Evolutionary conservation across 495 filamentous ascomycete species (phyloP).

Genomic region (Venustampulla echinocandica): DNA sequence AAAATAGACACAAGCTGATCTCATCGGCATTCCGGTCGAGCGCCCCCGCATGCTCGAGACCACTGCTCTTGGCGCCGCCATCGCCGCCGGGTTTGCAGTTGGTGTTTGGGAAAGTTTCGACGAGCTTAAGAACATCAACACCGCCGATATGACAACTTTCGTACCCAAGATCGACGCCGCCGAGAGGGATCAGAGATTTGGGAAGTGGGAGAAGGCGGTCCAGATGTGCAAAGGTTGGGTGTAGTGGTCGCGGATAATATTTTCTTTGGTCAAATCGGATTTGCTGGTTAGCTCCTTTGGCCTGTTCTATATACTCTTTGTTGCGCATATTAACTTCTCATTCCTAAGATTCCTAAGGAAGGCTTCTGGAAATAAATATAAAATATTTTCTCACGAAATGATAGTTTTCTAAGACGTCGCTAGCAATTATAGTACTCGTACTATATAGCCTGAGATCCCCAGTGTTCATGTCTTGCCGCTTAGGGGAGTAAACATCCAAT

Average conservation of each 20-base stretch:
- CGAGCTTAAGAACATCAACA: constrained; percentile 71
- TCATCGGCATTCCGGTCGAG: constrained; percentile 79
- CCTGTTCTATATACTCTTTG: no score
- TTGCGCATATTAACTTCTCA: no score
- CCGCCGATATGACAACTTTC: constrained; percentile 64
- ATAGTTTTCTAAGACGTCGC: no score
- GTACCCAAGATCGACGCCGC: constrained; percentile 51
- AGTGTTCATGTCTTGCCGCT: no score
- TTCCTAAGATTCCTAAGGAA: no score
- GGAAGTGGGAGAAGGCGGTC: constrained; percentile 74
- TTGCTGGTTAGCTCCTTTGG: no score
- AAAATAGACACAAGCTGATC: constrained; percentile 72
- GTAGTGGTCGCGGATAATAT: constrained; percentile 7
- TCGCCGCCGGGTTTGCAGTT: constrained; percentile 82
- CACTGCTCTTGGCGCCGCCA: constrained; percentile 85
- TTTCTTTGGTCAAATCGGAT: no score
- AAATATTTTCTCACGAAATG: no score
- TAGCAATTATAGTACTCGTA: no score
- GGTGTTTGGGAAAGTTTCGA: constrained; percentile 72
- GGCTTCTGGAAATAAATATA: no score
- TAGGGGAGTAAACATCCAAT: no score
- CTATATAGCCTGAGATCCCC: no score
- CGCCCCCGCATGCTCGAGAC: constrained; percentile 89
- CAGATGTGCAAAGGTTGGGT: constrained; percentile 85
- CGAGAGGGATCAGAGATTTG: constrained; percentile 58